A percentile compares a stretch with the other conserved stretches of the same genome.
Evolutionary conservation across 192 early-diverging fungal genomes (phyloP).

Genomic region (Linnemannia elongata): DNA sequence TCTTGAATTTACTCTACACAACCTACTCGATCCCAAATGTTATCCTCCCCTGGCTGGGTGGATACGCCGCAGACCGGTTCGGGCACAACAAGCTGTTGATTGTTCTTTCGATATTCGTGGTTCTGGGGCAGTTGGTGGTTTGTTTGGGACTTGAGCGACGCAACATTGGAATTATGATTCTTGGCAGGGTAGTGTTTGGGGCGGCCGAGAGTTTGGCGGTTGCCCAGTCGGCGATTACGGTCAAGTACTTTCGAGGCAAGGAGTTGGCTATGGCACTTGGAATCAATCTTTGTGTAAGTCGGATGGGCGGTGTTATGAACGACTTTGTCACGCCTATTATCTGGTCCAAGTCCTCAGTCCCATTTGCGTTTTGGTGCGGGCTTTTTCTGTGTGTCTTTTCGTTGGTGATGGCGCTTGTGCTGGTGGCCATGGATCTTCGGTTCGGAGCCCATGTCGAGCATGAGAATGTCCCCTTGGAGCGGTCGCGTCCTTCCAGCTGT

Average conservation of each 20-base stretch:
- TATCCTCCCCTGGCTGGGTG: conserved; percentile 70
- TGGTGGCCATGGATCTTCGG: conserved; percentile 23
- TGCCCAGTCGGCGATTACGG: conserved; percentile 63
- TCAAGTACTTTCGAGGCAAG: conserved; percentile 67
- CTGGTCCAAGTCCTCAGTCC: conserved; percentile 52
- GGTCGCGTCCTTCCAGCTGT: conserved; percentile 14
- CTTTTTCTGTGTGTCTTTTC: conserved; percentile 62
- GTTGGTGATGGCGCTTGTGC: conserved; percentile 9
- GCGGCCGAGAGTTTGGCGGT: conserved; percentile 66
- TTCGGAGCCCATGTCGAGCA: not conserved
- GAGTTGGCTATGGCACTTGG: conserved; percentile 72
- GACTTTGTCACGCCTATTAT: conserved; percentile 67
- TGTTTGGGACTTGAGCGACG: conserved; percentile 57
- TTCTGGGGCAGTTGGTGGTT: conserved; percentile 63
- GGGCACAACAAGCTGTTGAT: conserved; percentile 59
- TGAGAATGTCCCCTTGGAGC: not conserved
- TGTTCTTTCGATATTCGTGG: conserved; percentile 43
- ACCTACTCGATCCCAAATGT: conserved; percentile 75
- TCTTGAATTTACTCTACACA: conserved; percentile 67
- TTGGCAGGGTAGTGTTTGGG: conserved; percentile 70
- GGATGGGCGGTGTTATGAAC: conserved; percentile 68
- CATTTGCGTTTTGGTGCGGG: conserved; percentile 66
- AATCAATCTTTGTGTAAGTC: conserved; percentile 49
- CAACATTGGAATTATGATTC: conserved; percentile 17
- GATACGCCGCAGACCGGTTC: conserved; percentile 61